phyloP scores from a whole-genome alignment of 2,329 filamentous ascomycete species.

The Orbilia oligospora region DNA sequence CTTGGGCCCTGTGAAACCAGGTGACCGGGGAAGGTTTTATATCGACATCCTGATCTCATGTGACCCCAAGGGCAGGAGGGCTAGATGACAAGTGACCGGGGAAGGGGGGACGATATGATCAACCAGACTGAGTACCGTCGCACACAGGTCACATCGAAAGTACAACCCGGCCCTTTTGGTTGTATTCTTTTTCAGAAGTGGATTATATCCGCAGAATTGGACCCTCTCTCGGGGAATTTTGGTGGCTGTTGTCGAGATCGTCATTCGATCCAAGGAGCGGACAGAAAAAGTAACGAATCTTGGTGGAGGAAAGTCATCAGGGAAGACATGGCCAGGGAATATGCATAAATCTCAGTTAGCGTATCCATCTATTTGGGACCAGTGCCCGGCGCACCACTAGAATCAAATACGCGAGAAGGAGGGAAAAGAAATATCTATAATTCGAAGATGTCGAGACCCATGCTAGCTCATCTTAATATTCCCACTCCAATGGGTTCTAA shows the following conservation, averaged over 20 bases:
- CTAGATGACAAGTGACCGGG: constrained; percentile 55
- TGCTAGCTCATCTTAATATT: constrained; percentile 61
- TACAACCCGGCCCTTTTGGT: constrained; percentile 16
- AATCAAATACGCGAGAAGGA: constrained; percentile 60
- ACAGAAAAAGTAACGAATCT: constrained; percentile 33
- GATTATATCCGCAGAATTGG: constrained; percentile 21
- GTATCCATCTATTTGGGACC: constrained; percentile 61
- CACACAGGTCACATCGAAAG: constrained; percentile 25
- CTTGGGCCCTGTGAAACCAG: constrained; percentile 49
- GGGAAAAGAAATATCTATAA: constrained; percentile 56
- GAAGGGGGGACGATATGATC: constrained; percentile 10
- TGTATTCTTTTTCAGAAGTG: constrained; percentile 19
- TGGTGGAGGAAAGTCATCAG: constrained; percentile 20
- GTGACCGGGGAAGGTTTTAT: constrained; percentile 60
- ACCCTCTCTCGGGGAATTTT: constrained; percentile 58
- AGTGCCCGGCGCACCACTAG: constrained; percentile 46
- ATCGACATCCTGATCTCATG: constrained; percentile 60
- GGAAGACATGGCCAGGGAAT: constrained; percentile 51
- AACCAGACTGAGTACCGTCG: constrained; percentile 7
- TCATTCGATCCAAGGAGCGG: constrained; percentile 42
- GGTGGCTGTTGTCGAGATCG: constrained; percentile 48
- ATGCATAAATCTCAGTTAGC: constrained; percentile 59
- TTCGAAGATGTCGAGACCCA: constrained; percentile 58
- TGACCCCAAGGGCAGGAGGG: constrained; percentile 50
- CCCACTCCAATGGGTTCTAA: constrained; percentile 60